phyloP scores from a whole-genome alignment of 2,329 filamentous ascomycete species.

The Neofusicoccum ribis region DNA sequence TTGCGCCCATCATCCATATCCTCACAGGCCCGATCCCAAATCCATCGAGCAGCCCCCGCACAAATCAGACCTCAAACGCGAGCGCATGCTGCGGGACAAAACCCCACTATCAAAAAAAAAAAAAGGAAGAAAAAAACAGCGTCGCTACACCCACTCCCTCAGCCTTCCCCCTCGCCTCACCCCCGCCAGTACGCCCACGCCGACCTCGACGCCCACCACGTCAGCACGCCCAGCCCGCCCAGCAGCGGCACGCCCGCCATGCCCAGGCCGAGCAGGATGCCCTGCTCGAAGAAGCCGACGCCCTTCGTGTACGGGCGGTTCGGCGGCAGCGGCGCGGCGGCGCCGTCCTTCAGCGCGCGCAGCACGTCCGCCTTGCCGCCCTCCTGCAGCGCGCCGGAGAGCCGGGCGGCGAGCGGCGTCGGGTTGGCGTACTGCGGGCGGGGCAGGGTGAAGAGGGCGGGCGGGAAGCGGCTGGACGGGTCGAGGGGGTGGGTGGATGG shows the following conservation, averaged over 20 bases:
- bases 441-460: slow-evolving; percentile 46
- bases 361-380: slow-evolving; percentile 8
- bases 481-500: slow-evolving; percentile 32
- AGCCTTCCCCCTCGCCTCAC: neutral
- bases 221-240: slow-evolving; percentile 30
- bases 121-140: no score
- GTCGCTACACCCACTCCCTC: neutral
- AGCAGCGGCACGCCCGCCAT: slow-evolving; percentile 35
- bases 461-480: slow-evolving; percentile 41
- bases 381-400: slow-evolving; percentile 18
- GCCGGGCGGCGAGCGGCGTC: slow-evolving; percentile 13
- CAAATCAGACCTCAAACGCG: no score
- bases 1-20: no score
- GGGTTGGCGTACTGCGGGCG: slow-evolving; percentile 43
- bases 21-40: no score
- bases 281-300: slow-evolving; percentile 42
- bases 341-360: slow-evolving; percentile 26
- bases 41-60: no score
- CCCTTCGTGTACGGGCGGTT: slow-evolving; percentile 38
- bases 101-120: no score
- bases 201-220: slow-evolving; percentile 26
- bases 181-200: neutral
- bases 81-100: no score
- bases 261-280: slow-evolving; percentile 38
- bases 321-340: slow-evolving; percentile 27